Evolutionary conservation across 2,329 filamentous ascomycete genomes (phyloP).

Genomic region (Trichophyton simii): DNA sequence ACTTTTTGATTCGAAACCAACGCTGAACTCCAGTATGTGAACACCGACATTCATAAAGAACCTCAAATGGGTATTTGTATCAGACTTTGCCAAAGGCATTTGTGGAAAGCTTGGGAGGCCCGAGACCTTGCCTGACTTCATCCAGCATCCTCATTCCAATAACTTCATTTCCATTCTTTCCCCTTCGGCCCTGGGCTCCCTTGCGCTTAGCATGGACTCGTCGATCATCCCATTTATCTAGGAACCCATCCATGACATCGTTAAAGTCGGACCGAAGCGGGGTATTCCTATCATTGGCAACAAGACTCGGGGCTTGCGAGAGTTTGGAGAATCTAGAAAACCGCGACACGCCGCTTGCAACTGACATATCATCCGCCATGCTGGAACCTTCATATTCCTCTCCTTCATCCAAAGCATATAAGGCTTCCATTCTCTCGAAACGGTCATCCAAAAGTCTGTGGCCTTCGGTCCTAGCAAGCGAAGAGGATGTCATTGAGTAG

Average conservation of each 20-base stretch:
- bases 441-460: slow-evolving; percentile 73
- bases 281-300: slow-evolving; percentile 30
- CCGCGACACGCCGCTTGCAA: slow-evolving; percentile 30
- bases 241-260: slow-evolving; percentile 82
- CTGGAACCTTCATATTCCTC: slow-evolving; percentile 35
- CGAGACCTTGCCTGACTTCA: slow-evolving; percentile 69
- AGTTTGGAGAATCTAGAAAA: slow-evolving; percentile 35
- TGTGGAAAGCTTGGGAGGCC: slow-evolving; percentile 53
- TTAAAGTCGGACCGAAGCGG: slow-evolving; percentile 70
- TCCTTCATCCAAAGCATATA: slow-evolving; percentile 53
- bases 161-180: slow-evolving; percentile 70
- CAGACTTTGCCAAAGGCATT: slow-evolving; percentile 1
- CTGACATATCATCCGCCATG: slow-evolving; percentile 33
- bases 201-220: slow-evolving; percentile 32
- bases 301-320: slow-evolving; percentile 50
- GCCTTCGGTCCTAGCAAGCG: slow-evolving; percentile 75
- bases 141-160: slow-evolving; percentile 81
- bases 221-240: slow-evolving; percentile 48
- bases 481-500: slow-evolving; percentile 86
- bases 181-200: slow-evolving; percentile 42
- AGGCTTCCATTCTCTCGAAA: slow-evolving; percentile 82
- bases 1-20: slow-evolving; percentile 7
- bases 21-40: slow-evolving; percentile 9
- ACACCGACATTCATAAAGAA: slow-evolving; percentile 2
- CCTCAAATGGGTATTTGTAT: not conserved